Percentiles rank a stretch among this genome's conserved stretches.
phyloP scores from a whole-genome alignment of 1,284 basidiomycete species.

The Golubevia sp. region DNA sequence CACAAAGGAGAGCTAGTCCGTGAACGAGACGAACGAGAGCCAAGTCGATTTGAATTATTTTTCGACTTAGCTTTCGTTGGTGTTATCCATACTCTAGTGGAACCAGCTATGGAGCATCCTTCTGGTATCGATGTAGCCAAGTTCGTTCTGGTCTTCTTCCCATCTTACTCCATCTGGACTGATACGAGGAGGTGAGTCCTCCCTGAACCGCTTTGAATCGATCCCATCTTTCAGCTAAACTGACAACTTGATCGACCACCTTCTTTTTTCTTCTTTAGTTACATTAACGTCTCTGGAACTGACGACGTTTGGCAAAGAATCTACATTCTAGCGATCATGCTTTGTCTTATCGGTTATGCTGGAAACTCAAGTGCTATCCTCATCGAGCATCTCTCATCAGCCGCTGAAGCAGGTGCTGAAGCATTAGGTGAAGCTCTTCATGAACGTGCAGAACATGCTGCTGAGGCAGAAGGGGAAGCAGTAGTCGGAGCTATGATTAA shows the following conservation, averaged over 20 bases:
- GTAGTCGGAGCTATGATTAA: slow-evolving; percentile 13
- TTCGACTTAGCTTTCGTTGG: slow-evolving; percentile 56
- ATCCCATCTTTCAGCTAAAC: too few species aligned
- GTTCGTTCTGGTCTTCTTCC: slow-evolving; percentile 56
- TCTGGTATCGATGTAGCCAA: slow-evolving; percentile 50
- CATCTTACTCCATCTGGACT: slow-evolving; percentile 15
- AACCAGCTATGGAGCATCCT: slow-evolving; percentile 15
- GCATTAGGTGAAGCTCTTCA: too few species aligned
- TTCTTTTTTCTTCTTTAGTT: slow-evolving; percentile 1
- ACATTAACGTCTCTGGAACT: slow-evolving; percentile 52
- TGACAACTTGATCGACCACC: too few species aligned
- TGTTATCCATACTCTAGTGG: slow-evolving; percentile 13
- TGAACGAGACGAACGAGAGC: slow-evolving; percentile 48
- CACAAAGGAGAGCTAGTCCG: slow-evolving; percentile 48
- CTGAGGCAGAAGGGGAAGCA: neutral
- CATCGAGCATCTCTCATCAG: neutral
- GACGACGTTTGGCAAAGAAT: slow-evolving; percentile 55
- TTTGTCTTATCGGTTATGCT: slow-evolving; percentile 52
- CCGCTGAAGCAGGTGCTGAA: neutral
- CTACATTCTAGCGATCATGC: slow-evolving; percentile 50
- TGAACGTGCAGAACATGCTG: too few species aligned
- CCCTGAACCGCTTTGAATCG: neutral
- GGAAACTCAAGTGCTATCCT: slow-evolving; percentile 22
- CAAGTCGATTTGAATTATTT: slow-evolving; percentile 57
- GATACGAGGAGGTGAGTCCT: slow-evolving; percentile 4